Evolutionary conservation across 768 basidiomycete genomes (phyloP), one percentile per base, ranked within the genome.

Genomic region (Gymnopilus junonius): DNA sequence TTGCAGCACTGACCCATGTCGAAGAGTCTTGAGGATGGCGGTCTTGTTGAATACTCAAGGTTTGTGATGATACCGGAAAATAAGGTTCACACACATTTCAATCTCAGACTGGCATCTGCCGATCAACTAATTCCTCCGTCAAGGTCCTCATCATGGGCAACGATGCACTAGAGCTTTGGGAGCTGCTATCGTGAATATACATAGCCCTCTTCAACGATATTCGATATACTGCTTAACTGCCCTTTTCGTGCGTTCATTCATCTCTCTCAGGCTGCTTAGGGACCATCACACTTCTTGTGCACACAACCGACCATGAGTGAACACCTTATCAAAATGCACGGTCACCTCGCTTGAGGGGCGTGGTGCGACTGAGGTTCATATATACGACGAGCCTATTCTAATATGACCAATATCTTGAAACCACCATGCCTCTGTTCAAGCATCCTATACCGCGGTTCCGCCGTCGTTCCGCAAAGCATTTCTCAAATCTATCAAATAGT

Each of bases 1-100:
- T 58, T 40, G 71, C 78, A 78, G 75, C 75, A 85, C 88, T 82
- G 60, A 91, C 91, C 90, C 91, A 92, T 92, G 80, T 80, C 82
- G 82, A 81, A 79, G 72, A 80, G 87, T 86, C 85, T 90, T 90
- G 88, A 89, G 82, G 86, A 83, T 83, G 79, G 75, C 74, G 79
- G 72, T 80, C 79, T 75, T 78, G 78, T 78, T 71, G 75, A 73
- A 72, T 70, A 70, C 74, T 73, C 71, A 70, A 76, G 67, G 78
- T 75, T 79, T 80, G 75, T 81, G 87, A 86, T 87, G 87, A 88
- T 85, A 79, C 73, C 68, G 40, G 64, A 70, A 65, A 77, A 74
- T 80, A 82, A 81, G 77, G 80, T 83, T 83, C 75, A 69, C 60
- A 14, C 10, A 21, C n/a, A 27, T 17, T 81, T 80, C 57, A 73